Evolutionary conservation across 2,329 filamentous ascomycete genomes (phyloP).

Genomic region (Grosmannia clavigera): DNA sequence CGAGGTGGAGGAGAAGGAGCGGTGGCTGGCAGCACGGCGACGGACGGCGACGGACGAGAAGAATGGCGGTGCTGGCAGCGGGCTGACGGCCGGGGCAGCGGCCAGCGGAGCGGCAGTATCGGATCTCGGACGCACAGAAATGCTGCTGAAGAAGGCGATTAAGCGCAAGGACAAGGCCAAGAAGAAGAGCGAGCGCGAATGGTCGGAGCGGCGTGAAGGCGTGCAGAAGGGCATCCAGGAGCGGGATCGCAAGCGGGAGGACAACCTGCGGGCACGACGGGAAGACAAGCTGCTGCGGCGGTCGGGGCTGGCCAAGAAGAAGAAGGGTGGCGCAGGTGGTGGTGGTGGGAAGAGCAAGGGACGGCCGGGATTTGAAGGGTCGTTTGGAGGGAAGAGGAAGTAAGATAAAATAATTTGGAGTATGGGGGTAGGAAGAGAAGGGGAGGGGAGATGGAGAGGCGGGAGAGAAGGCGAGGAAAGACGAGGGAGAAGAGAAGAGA

Average conservation of each 20-base stretch:
- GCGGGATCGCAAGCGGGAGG: constrained; percentile 70
- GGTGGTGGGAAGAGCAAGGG: constrained; percentile 22
- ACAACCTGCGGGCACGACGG: constrained; percentile 60
- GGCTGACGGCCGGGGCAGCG: constrained; percentile 8
- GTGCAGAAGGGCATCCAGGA: constrained; percentile 66
- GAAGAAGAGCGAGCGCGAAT: constrained; percentile 84
- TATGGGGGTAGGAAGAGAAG: background rate
- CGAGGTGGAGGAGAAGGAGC: constrained; percentile 85
- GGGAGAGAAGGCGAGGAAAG: background rate
- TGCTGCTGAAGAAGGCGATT: constrained; percentile 80
- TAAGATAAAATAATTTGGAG: constrained; percentile 7
- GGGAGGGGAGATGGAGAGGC: background rate
- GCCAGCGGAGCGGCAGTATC: constrained; percentile 7
- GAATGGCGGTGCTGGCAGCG: constrained; percentile 16
- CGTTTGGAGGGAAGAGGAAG: constrained; percentile 48
- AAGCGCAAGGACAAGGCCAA: constrained; percentile 87
- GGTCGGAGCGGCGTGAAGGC: constrained; percentile 60
- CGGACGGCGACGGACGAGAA: constrained; percentile 58
- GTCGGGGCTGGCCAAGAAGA: constrained; percentile 37
- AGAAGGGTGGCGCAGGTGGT: constrained; percentile 22
- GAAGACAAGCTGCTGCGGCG: constrained; percentile 57
- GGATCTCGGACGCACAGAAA: constrained; percentile 30
- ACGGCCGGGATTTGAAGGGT: constrained; percentile 56
- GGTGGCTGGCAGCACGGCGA: constrained; percentile 84
- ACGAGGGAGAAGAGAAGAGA: background rate